Conservation (phyloP, 129 eudicot species). For the Flaveria trinervia region DNA sequence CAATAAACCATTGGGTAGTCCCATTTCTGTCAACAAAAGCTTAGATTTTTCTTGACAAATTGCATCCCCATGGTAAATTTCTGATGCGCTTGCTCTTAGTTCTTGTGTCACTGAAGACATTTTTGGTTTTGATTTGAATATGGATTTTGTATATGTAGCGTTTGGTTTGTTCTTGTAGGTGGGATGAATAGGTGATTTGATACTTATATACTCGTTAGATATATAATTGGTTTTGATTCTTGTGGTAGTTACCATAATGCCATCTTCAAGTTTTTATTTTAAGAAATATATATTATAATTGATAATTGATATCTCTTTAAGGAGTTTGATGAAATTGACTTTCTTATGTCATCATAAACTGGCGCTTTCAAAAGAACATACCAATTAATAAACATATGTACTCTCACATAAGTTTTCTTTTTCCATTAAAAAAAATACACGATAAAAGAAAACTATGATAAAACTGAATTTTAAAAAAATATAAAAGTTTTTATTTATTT, state of each 20-base stretch:
- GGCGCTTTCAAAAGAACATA: not conserved
- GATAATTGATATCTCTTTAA: slow-evolving; percentile 1
- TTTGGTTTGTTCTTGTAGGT: slow-evolving; percentile 20
- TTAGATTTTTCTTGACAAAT: slow-evolving; percentile 52
- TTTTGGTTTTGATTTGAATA: not conserved
- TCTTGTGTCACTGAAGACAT: slow-evolving; percentile 74
- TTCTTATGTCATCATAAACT: not conserved
- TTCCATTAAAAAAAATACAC: not conserved
- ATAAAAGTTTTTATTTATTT: no score
- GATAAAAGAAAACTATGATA: not conserved
- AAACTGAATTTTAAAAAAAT: not conserved
- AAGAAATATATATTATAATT: not conserved
- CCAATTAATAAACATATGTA: not conserved
- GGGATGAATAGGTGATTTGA: slow-evolving; percentile 28
- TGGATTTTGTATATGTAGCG: not conserved
- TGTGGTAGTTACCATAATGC: slow-evolving; percentile 17
- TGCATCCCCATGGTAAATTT: slow-evolving; percentile 64
- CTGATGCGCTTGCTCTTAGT: slow-evolving; percentile 61
- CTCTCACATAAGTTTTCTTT: no score
- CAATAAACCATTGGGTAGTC: slow-evolving; percentile 74
- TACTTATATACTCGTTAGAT: slow-evolving; percentile 22
- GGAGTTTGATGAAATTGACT: slow-evolving; percentile 25
- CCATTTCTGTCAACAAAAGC: slow-evolving; percentile 59
- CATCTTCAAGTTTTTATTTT: slow-evolving; percentile 4
- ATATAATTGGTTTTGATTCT: not conserved